Base-by-base conservation (phyloP, 108 stramenopile genomes). In the Cyclotella sp. region DNA sequence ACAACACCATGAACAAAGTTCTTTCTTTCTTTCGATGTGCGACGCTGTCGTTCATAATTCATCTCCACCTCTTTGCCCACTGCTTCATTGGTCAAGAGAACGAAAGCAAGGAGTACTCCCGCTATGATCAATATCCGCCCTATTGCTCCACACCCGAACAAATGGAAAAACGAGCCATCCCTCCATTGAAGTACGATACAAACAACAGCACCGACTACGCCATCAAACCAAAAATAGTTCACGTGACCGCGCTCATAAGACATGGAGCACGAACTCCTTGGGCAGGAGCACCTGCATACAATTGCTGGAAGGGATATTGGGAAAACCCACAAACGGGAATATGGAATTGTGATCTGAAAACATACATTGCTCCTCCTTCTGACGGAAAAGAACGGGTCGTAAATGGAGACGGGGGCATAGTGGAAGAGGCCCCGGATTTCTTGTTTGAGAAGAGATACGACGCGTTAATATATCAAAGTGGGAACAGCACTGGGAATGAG, bases 221-320 rank as follows among this genome's bases (percentile, higher is more conserved):
- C 1, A 24, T 44, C 18, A 54, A 3, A 64, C 70, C 90, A 1
- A 73, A 74, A 71, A 47, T 94, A 0, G 61, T 84, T 16, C 93
- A 94, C 76, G 93, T 87, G n/a, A 91, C 90, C 2, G 87, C 89
- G 19, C 67, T 94, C 45, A 89, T 94, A 61, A 87, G 93, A 13
- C 93, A 94, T 70, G 93, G 93, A 28, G 89, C 93, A 12, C 63
- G 93, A 41, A 91, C 93, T 0, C 93, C 93, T 6, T 91, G 65
- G 67, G 58, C 63, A 30, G 75, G 78, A 6, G 58, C 63, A 30
- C 71, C 79, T 41, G 15, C 62, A 0, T 81, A 72, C 59, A 30
- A 64, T 71, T 93, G 92, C 63, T 93, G 89, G 89, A 72, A 79
- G 26, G 91, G 86, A 21, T 93, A 84, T 70, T 85, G 82, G 82